These are phyloP conservation scores for Syncephalastrum sp. DNA, from an alignment of 371 early-diverging fungal genomes.

Conservation along the genomic window DNA sequence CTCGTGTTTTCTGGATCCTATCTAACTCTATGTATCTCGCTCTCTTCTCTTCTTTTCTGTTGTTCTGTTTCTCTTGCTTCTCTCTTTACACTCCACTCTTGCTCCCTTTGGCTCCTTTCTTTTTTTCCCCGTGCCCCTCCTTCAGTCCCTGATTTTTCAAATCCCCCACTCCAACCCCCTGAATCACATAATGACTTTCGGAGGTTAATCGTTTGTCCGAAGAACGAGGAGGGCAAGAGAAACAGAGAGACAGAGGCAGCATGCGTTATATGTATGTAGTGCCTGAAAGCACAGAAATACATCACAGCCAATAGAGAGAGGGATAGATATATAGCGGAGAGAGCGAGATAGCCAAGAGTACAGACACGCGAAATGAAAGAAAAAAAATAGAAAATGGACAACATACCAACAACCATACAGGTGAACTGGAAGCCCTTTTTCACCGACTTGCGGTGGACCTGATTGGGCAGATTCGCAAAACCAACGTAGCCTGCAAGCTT, in stretches of 20 bases:
- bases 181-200: slow-evolving; percentile 1
- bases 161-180: not conserved
- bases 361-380: too few species aligned
- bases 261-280: too few species aligned
- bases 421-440: slow-evolving; percentile 99
- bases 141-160: slow-evolving; percentile 3
- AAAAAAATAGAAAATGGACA: slow-evolving; percentile 1
- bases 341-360: too few species aligned
- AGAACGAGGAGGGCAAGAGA: not conserved
- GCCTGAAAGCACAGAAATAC: too few species aligned
- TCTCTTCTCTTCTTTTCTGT: not conserved
- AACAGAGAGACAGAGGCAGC: too few species aligned
- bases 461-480: slow-evolving; percentile 97
- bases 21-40: slow-evolving; percentile 11
- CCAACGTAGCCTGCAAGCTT: slow-evolving; percentile 95
- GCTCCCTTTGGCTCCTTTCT: slow-evolving; percentile 2
- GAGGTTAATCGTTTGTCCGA: slow-evolving; percentile 1
- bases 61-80: not conserved
- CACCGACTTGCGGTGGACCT: slow-evolving; percentile 97
- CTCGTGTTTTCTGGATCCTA: too few species aligned
- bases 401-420: slow-evolving; percentile 94
- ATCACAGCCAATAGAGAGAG: not conserved
- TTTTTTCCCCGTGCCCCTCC: not conserved
- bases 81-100: too few species aligned
- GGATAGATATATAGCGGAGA: not conserved